Evolutionary conservation across 768 basidiomycete species (phyloP), one percentile per base, ranked within the genome.

Genomic region (Hericium alpestre): DNA sequence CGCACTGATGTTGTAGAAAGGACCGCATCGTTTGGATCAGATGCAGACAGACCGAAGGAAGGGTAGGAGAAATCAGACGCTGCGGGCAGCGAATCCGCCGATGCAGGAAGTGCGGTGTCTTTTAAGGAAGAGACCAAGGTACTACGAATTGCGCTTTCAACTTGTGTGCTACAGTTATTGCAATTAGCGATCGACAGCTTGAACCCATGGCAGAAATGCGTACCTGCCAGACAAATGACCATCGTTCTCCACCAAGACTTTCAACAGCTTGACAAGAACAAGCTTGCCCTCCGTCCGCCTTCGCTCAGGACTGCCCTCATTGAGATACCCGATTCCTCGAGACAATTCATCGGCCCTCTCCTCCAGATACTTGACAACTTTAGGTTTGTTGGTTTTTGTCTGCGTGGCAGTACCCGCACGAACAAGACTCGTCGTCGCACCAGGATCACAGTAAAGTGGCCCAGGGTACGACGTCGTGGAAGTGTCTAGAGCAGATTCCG

Each of bases 151-250:
- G 87, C 84, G 2, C 75, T 71, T 60, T 96, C 93, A 13, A 89
- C 75, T 58, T 82, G 74, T 41, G 86, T 71, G 53, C 84, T 76
- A 76, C 72, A 48, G 8, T n/a, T 5, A n/a, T 46, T n/a, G n/a
- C 43, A n/a, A n/a, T 46, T 38, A 3, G 23, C 40, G 20, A 55
- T 51, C 41, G 12, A 53, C n/a, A 38, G 43, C 55, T 54, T 23
- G 40, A 25, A n/a, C 55, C 25, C 3, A 56, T 3, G 38, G 25
- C 27, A 16, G 51, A 11, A 47, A 8, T 23, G 74, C 87, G 66
- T 69, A 97, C 94, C 83, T 88, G 73, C 92, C 93, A 37, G 83
- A 81, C 18, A 96, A 71, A 54, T 82, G 81, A 0, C 96, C 95
- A 61, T 98, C 93, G 61, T 94, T 83, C 62, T 94, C 87, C 1